These are phyloP conservation scores for Sordaria brevicollis DNA, from an alignment of 495 filamentous ascomycete species.

Conservation along the genomic window DNA sequence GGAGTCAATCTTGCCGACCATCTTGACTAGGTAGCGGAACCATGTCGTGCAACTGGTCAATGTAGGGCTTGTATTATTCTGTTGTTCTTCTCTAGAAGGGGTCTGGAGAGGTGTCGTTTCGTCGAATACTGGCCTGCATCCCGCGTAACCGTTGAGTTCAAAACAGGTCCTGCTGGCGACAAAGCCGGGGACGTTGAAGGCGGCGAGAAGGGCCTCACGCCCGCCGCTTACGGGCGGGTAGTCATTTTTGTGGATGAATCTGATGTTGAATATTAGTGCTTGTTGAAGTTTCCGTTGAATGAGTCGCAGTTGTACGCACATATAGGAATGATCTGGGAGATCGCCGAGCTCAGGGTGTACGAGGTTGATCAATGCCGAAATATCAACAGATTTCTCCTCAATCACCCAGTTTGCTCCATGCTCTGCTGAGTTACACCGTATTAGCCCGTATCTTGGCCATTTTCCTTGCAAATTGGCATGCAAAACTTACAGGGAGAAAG, in stretches of 20 bases:
- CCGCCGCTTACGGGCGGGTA: constrained; percentile 1
- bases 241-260: constrained; percentile 6
- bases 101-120: neutral
- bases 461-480: neutral
- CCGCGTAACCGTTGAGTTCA: constrained; percentile 17
- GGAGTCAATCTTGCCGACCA: constrained; percentile 8
- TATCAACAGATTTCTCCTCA: neutral
- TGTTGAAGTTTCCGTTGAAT: too few species aligned
- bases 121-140: constrained; percentile 4
- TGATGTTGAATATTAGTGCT: neutral
- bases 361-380: neutral
- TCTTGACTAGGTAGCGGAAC: constrained; percentile 12
- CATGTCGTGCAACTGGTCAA: constrained; percentile 4
- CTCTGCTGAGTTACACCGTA: neutral
- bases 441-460: neutral
- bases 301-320: neutral
- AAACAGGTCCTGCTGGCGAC: constrained; percentile 15
- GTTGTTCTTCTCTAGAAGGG: constrained; percentile 1
- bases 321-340: constrained; percentile 11
- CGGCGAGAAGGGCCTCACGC: constrained; percentile 7
- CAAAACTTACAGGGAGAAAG: neutral
- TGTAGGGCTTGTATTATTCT: neutral
- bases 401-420: neutral
- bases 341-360: neutral
- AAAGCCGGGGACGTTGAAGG: constrained; percentile 14